Evolutionary conservation across 495 filamentous ascomycete species (phyloP).

Genomic region (Penicillium fimorum): DNA sequence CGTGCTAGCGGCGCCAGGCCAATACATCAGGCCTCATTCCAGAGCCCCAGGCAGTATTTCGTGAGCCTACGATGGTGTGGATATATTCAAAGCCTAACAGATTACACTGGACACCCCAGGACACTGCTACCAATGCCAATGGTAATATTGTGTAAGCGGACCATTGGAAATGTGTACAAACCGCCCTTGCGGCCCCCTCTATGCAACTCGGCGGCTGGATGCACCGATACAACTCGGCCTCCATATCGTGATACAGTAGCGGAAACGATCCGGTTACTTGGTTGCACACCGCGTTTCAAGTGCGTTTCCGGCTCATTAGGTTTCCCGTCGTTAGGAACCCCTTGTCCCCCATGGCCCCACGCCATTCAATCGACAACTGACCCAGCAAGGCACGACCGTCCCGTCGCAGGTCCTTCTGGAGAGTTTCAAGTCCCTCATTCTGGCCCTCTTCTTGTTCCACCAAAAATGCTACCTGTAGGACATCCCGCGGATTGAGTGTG

Average conservation of each 20-base stretch:
- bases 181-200: conserved; percentile 8
- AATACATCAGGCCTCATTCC: conserved; percentile 2
- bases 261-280: conserved; percentile 2
- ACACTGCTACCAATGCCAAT: conserved; percentile 2
- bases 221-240: conserved; percentile 17
- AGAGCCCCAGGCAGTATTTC: background rate
- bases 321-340: conserved; percentile 86
- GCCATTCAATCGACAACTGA: conserved; percentile 82
- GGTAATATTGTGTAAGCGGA: conserved; percentile 8
- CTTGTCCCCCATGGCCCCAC: conserved; percentile 83
- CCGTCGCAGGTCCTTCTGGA: conserved; percentile 51
- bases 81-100: background rate
- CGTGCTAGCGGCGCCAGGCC: conserved; percentile 20
- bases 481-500: conserved; percentile 78
- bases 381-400: conserved; percentile 70
- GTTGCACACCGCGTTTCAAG: conserved; percentile 30
- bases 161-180: background rate
- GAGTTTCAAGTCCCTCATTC: conserved; percentile 45
- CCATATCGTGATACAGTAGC: conserved; percentile 15
- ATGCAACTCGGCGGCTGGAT: conserved; percentile 21
- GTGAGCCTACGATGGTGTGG: background rate
- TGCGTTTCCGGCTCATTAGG: conserved; percentile 61
- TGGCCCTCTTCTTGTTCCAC: conserved; percentile 64
- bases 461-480: conserved; percentile 88
- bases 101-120: conserved; percentile 3